These are phyloP conservation scores for Cokeromyces recurvatus DNA, from an alignment of 371 early-diverging fungal genomes.

Conservation along the genomic window DNA sequence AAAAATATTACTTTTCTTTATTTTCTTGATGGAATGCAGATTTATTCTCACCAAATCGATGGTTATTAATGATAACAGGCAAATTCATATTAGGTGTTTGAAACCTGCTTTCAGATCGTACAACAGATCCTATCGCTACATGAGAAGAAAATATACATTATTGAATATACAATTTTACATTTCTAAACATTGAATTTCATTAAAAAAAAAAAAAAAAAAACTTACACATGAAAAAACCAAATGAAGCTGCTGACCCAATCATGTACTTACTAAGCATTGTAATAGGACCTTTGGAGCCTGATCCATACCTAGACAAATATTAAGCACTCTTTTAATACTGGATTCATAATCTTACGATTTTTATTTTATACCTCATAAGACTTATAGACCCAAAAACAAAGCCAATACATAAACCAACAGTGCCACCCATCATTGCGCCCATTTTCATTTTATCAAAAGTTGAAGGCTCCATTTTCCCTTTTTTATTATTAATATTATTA, in stretches of 20 bases:
- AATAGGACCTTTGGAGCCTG: conserved; percentile 39
- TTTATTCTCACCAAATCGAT: too few relatives aligned
- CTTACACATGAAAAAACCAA: conserved; percentile 55
- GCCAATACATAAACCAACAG: conserved; percentile 81
- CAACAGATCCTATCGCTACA: conserved; percentile 77
- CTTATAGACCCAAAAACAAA: conserved; percentile 72
- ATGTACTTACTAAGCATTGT: conserved; percentile 47
- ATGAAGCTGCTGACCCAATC: conserved; percentile 51
- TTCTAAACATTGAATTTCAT: too few relatives aligned
- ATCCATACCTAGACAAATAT: conserved; percentile 44
- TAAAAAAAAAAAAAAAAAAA: not conserved
- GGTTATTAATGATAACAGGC: conserved; percentile 11
- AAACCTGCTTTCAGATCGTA: conserved; percentile 57
- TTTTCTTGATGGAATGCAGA: too few relatives aligned
- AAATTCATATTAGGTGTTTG: conserved; percentile 3
- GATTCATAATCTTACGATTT: too few relatives aligned
- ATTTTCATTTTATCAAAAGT: conserved; percentile 72
- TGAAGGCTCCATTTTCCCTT: conserved; percentile 50
- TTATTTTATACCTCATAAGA: conserved; percentile 57
- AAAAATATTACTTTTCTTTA: too few relatives aligned
- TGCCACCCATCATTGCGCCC: conserved; percentile 82
- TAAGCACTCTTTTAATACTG: too few relatives aligned
- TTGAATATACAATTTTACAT: not conserved
- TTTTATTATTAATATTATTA: too few relatives aligned
- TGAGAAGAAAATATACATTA: too few relatives aligned